These are phyloP conservation scores for Nepenthes alata DNA, from an alignment of 179 eudicot species.

Conservation along the genomic window DNA sequence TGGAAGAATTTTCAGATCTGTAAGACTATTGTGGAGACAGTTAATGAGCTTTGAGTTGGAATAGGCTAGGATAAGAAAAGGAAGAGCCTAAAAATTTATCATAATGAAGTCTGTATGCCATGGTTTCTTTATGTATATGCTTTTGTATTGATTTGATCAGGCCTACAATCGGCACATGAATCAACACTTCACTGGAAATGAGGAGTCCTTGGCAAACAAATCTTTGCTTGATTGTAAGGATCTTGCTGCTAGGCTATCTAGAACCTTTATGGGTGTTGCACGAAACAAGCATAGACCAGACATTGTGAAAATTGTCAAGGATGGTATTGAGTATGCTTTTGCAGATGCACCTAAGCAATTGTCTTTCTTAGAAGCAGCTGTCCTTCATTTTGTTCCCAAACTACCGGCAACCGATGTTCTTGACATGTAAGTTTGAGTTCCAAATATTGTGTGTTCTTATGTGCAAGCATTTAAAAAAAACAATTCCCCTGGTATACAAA, in stretches of 20 bases:
- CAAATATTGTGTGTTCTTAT: not conserved
- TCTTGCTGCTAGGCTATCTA: constrained; percentile 64
- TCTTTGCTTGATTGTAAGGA: constrained; percentile 67
- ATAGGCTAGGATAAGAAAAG: not conserved
- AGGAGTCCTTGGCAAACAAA: constrained; percentile 33
- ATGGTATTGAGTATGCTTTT: constrained; percentile 76
- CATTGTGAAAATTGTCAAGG: constrained; percentile 63
- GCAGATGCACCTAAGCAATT: constrained; percentile 49
- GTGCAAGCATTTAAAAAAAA: not conserved
- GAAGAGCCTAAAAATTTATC: not conserved
- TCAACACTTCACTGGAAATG: constrained; percentile 25
- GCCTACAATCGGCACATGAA: constrained; percentile 51
- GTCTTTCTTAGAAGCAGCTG: constrained; percentile 63
- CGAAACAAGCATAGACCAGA: constrained; percentile 65
- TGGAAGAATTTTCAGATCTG: no score
- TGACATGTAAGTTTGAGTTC: constrained; percentile 55
- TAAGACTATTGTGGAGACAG: no score
- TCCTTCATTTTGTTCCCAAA: constrained; percentile 59
- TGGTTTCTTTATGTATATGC: not conserved
- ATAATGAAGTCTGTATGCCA: not conserved
- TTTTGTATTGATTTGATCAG: constrained; percentile 27
- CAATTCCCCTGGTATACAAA: not conserved
- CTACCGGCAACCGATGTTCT: constrained; percentile 61
- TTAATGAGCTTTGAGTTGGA: not conserved
- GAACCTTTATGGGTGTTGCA: constrained; percentile 59